Evolutionary conservation across 192 early-diverging fungal species (phyloP).

Genomic region (Coemansia sp.): DNA sequence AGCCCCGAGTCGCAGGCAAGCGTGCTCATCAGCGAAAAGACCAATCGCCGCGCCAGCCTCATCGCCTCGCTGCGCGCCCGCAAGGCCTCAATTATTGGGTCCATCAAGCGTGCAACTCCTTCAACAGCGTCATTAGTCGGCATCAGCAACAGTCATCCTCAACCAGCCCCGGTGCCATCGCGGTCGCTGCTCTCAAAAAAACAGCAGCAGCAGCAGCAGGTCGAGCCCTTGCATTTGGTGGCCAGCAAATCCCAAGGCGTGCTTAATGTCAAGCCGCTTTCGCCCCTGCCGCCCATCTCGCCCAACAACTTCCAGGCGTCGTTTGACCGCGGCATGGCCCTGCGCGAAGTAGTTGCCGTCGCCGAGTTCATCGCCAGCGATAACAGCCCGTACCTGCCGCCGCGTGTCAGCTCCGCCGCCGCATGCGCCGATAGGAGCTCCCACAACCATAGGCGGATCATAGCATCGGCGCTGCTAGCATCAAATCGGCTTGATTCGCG

Average conservation of each 20-base stretch:
- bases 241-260: background rate
- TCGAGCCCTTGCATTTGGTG: background rate
- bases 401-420: slow-evolving; percentile 26
- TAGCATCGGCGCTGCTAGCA: slow-evolving; percentile 13
- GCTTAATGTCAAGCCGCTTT: slow-evolving; percentile 28
- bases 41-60: slow-evolving; percentile 19
- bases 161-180: background rate
- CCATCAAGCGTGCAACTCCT: slow-evolving; percentile 33
- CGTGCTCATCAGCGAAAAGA: slow-evolving; percentile 13
- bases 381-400: background rate
- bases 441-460: slow-evolving; percentile 9
- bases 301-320: slow-evolving; percentile 53
- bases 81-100: slow-evolving; percentile 41
- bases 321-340: slow-evolving; percentile 44
- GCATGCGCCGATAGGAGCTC: background rate
- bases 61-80: slow-evolving; percentile 33
- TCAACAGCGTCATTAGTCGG: slow-evolving; percentile 3
- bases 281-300: slow-evolving; percentile 41
- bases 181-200: slow-evolving; percentile 6
- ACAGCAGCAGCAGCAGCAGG: background rate
- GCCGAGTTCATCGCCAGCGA: slow-evolving; percentile 24
- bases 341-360: slow-evolving; percentile 27
- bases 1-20: slow-evolving; percentile 43
- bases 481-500: background rate
- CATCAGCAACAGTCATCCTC: background rate